Evolutionary conservation across 2,329 filamentous ascomycete genomes (phyloP), one percentile per base, ranked within the genome.

Genomic region (Cladosporium sp.): DNA sequence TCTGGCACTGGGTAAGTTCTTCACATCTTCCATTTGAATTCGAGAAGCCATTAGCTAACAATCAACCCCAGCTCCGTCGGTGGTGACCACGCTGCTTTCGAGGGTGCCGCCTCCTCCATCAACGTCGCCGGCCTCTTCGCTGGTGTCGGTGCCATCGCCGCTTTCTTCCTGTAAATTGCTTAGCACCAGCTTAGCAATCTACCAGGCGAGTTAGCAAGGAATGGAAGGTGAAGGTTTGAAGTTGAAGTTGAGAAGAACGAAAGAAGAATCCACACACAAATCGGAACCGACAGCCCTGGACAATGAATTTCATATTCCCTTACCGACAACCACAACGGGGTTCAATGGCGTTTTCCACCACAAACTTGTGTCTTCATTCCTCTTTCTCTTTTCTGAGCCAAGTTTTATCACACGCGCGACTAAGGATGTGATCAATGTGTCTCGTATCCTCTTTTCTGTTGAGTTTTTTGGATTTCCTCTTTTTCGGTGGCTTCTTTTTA

Each of bases 91-190:
- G 18, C 19, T 39, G 8, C 30, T 9, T 43, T 50, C 48, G 39
- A 50, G 39, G 41, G 41, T 25, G 39, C 49, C 18, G 38, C 49
- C 49, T 40, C 35, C 42, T 35, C 49, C 29, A 7, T 47, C 19
- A 55, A 57, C 49, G 57, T 55, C 29, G 56, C 51, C 29, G 55
- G 57, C 29, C 43, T 57, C 33, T 50, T 61, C 39, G 54, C 55
- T 30, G 57, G 53, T 49, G 48, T 56, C 32, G 59, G 56, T 52
- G 58, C 57, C 48, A 49, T 59, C 39, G 53, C 56, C 22, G 59
- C 59, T 54, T 49, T 61, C 57, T 61, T 61, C 56, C 41, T 61
- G 43, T 61, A 59, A 52, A 42, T 45, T 22, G 22, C 22, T 27
- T 27, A 27, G 22, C 22, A 4, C 22, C 22, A 9, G 22, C 22